phyloP scores from a whole-genome alignment of 2,329 filamentous ascomycete species.

The Aspergillus chevalieri region DNA sequence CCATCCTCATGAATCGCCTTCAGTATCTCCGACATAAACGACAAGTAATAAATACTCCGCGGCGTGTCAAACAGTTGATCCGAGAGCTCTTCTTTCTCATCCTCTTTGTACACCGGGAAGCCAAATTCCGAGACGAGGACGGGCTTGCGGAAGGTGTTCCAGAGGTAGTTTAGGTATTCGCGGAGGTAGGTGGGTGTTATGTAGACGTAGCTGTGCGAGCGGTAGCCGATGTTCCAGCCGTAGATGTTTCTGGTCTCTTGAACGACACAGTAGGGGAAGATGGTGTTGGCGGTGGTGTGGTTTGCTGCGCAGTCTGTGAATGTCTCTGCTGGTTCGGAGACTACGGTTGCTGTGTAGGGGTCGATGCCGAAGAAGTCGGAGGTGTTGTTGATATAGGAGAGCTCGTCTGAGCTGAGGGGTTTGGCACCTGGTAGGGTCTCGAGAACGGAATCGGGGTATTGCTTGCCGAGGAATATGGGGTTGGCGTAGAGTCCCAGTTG shows the following conservation, averaged over 20 bases:
- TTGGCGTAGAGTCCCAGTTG: conserved; percentile 39
- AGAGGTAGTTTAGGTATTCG: conserved; percentile 53
- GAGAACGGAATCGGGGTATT: conserved; percentile 40
- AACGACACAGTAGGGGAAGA: conserved; percentile 50
- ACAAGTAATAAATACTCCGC: conserved; percentile 50
- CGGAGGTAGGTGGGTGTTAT: conserved; percentile 44
- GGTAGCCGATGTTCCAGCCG: conserved; percentile 56
- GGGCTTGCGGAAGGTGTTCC: conserved; percentile 51
- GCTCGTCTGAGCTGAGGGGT: conserved; percentile 43
- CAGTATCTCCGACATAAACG: conserved; percentile 50
- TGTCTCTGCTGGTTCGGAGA: conserved; percentile 44
- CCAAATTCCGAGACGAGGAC: conserved; percentile 52
- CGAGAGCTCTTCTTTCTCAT: conserved; percentile 31
- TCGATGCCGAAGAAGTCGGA: conserved; percentile 54
- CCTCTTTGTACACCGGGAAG: conserved; percentile 49
- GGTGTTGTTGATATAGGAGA: conserved; percentile 46
- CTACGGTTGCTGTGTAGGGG: conserved; percentile 52
- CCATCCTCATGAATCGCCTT: conserved; percentile 53
- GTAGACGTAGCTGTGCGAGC: conserved; percentile 53
- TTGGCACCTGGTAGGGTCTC: conserved; percentile 40
- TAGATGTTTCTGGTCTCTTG: conserved; percentile 42
- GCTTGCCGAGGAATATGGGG: conserved; percentile 40
- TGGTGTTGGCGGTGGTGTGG: conserved; percentile 29
- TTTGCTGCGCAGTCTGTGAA: conserved; percentile 47
- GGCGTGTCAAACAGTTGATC: conserved; percentile 52